Evolutionary conservation across 805 yeast species (phyloP).

Genomic region (Metschnikowia chrysomelidarum): DNA sequence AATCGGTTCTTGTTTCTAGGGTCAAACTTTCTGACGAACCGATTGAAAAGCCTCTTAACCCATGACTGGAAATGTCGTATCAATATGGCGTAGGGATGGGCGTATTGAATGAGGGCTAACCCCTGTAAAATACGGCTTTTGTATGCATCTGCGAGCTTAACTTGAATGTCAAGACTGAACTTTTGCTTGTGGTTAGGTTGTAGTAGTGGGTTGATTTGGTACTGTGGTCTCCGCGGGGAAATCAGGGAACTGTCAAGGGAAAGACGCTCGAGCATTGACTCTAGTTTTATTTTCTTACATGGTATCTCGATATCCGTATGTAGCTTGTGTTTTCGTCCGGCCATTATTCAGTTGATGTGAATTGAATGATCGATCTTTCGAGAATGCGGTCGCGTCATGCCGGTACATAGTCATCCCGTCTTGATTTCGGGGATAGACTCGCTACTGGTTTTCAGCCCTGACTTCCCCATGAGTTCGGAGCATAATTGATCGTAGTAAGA

Average conservation of each 20-base stretch:
- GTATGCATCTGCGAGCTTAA: conserved; percentile 25
- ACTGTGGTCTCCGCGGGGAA: conserved; percentile 2
- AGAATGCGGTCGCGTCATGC: too few relatives aligned
- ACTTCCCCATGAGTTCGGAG: conserved; percentile 15
- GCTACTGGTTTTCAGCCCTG: conserved; percentile 18
- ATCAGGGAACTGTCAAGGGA: conserved; percentile 18
- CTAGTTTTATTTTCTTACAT: conserved; percentile 32
- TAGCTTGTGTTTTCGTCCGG: conserved; percentile 7
- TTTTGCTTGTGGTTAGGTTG: conserved; percentile 5
- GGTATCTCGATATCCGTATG: conserved; percentile 5
- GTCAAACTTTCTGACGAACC: conserved; percentile 32
- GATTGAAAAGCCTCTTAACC: conserved; percentile 36
- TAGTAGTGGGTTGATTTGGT: conserved; percentile 15
- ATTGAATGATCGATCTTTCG: too few relatives aligned
- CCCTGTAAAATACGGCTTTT: conserved; percentile 19
- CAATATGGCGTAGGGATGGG: conserved; percentile 26
- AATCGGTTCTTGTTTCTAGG: conserved; percentile 7
- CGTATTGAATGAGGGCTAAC: conserved; percentile 25
- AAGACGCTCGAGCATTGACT: conserved; percentile 26
- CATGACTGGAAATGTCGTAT: conserved; percentile 32
- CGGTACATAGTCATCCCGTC: too few relatives aligned
- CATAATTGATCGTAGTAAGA: conserved; percentile 40
- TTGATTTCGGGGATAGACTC: conserved; percentile 14
- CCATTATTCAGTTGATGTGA: too few relatives aligned
- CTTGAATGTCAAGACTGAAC: conserved; percentile 17